phyloP scores from a whole-genome alignment of 768 basidiomycete species.

The Lentinula detonsa region DNA sequence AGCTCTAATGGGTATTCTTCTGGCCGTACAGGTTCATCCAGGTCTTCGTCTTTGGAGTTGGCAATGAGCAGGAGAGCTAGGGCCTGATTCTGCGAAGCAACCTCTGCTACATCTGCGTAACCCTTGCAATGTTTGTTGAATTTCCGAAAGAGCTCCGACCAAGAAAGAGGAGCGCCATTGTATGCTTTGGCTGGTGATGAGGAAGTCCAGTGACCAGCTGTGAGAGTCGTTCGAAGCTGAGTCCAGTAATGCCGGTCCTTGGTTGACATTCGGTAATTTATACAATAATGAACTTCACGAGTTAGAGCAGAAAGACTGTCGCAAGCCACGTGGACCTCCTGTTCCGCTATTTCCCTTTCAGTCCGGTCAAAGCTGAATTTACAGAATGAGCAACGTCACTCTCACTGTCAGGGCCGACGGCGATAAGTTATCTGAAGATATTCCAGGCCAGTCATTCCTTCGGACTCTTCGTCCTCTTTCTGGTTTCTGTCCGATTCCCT shows the following conservation, averaged over 20 bases:
- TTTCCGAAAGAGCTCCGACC: conserved; percentile 79
- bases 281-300: background rate
- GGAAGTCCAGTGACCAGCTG: conserved; percentile 70
- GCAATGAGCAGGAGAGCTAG: conserved; percentile 52
- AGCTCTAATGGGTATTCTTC: conserved; percentile 33
- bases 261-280: background rate
- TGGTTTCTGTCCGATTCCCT: background rate
- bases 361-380: no score
- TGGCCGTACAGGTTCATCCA: conserved; percentile 35
- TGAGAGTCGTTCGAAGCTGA: conserved; percentile 65
- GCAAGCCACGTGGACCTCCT: background rate
- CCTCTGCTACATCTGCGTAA: conserved; percentile 52
- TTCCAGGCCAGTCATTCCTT: background rate
- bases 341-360: no score
- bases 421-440: background rate
- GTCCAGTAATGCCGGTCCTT: conserved; percentile 79
- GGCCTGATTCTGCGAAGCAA: conserved; percentile 63
- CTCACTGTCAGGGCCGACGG: background rate
- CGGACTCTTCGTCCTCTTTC: background rate
- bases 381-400: background rate
- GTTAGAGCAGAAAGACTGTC: background rate
- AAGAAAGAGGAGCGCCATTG: conserved; percentile 49
- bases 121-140: conserved; percentile 80
- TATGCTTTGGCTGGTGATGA: conserved; percentile 53
- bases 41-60: conserved; percentile 46